Evolutionary conservation across 202 grass and related monocot genomes (phyloP).

Genomic region (Tripidium arundinaceum): DNA sequence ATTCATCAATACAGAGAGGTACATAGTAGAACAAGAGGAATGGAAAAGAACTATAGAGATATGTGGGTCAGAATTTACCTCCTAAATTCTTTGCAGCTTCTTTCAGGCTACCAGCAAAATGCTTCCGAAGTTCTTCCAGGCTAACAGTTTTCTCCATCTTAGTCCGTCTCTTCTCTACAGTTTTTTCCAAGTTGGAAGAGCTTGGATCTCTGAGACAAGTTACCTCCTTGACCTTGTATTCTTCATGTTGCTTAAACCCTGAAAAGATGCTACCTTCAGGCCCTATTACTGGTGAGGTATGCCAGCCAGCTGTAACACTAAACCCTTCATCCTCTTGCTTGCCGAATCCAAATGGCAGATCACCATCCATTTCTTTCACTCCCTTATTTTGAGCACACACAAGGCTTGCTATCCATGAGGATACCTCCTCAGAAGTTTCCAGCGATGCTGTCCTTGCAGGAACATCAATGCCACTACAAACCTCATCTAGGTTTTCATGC

Average conservation of each 20-base stretch:
- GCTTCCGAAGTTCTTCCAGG: conserved; percentile 69
- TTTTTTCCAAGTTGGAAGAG: conserved; percentile 36
- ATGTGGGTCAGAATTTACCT: conserved; percentile 48
- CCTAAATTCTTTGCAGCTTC: conserved; percentile 93
- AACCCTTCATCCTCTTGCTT: conserved; percentile 68
- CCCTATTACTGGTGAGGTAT: conserved; percentile 28
- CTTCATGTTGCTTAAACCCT: conserved; percentile 41
- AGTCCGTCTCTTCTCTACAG: conserved; percentile 56
- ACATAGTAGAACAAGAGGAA: background rate
- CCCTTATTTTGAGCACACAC: conserved; percentile 44
- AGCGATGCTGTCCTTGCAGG: conserved; percentile 29
- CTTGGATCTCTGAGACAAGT: conserved; percentile 35
- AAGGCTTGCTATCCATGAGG: conserved; percentile 61
- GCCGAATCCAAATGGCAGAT: conserved; percentile 45
- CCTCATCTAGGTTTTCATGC: conserved; percentile 32
- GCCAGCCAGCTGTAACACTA: conserved; percentile 56
- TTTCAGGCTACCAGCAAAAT: conserved; percentile 95
- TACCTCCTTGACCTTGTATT: conserved; percentile 43
- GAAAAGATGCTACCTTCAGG: conserved; percentile 43
- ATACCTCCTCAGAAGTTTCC: conserved; percentile 41
- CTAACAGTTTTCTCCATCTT: conserved; percentile 79
- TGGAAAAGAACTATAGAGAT: background rate
- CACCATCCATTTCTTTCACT: conserved; percentile 29
- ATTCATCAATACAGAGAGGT: conserved; percentile 1
- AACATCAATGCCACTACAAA: conserved; percentile 21